Percentiles rank a stretch among this genome's conserved stretches.
phyloP scores from a whole-genome alignment of 208 protist species.

The Acanthamoeba polyphaga region DNA sequence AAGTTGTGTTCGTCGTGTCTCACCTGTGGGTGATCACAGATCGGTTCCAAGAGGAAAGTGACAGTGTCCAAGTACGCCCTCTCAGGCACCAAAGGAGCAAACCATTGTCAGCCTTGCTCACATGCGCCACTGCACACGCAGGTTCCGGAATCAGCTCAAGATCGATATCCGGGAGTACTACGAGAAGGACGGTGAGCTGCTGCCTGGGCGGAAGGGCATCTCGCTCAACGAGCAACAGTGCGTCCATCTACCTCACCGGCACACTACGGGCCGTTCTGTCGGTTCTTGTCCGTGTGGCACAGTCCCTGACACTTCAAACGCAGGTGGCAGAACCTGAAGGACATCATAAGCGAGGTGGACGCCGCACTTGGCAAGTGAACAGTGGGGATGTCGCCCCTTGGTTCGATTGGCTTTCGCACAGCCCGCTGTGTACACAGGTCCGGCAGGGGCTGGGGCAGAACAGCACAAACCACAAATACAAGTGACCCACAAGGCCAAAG shows the following conservation, averaged over 20 bases:
- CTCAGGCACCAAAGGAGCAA: no score
- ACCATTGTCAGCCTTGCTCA: no score
- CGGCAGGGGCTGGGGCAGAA: no score
- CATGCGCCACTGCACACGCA: no score
- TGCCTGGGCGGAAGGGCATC: slow-evolving; percentile 10
- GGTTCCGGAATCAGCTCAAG: background rate
- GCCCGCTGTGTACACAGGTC: no score
- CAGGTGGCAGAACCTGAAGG: slow-evolving; percentile 15
- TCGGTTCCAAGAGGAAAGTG: background rate
- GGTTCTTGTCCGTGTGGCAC: background rate
- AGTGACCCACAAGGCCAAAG: no score
- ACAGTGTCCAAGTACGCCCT: background rate
- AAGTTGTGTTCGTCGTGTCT: no score
- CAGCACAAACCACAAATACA: no score
- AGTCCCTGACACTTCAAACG: no score
- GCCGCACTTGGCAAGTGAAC: background rate
- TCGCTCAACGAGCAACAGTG: background rate
- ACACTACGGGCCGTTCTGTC: background rate
- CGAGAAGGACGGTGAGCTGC: slow-evolving; percentile 15
- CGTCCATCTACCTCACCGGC: background rate
- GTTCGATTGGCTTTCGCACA: no score
- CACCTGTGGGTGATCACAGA: background rate
- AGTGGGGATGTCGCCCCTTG: no score
- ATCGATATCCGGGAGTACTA: background rate
- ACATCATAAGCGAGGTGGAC: background rate